Evolutionary conservation across 177 flowering plant species (phyloP).

Genomic region (Telopea speciosissima): DNA sequence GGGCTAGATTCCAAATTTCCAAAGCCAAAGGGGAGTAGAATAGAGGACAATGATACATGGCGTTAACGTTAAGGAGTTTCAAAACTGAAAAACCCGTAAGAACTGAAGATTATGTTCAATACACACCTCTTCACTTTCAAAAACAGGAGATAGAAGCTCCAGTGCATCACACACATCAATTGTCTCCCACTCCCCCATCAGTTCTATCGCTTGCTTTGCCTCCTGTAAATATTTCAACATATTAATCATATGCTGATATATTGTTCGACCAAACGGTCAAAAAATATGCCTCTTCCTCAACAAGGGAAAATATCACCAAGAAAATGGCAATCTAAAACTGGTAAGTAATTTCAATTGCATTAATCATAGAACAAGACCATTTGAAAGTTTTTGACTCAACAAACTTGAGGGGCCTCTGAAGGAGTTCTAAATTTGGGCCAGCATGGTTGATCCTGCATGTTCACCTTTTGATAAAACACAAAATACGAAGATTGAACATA

Average conservation of each 20-base stretch:
- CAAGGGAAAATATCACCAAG: too few species aligned
- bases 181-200: constrained; percentile 88
- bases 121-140: constrained; percentile 96
- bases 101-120: not conserved
- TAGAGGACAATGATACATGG: too few species aligned
- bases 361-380: not conserved
- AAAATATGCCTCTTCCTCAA: too few species aligned
- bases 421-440: not conserved
- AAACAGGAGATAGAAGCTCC: constrained; percentile 96
- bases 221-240: constrained; percentile 51
- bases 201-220: constrained; percentile 91
- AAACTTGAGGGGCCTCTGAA: not conserved
- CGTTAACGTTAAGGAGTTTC: too few species aligned
- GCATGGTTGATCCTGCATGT: not conserved
- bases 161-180: constrained; percentile 96
- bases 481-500: too few species aligned
- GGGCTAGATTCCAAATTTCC: too few species aligned
- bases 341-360: too few species aligned
- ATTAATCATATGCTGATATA: not conserved
- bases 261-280: too few species aligned
- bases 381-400: not conserved
- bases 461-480: too few species aligned
- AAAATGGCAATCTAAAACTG: not conserved
- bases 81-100: too few species aligned
- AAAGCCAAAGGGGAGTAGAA: too few species aligned